Base-by-base conservation (phyloP, 306 rosid genomes). In the Medicago lupulina region DNA sequence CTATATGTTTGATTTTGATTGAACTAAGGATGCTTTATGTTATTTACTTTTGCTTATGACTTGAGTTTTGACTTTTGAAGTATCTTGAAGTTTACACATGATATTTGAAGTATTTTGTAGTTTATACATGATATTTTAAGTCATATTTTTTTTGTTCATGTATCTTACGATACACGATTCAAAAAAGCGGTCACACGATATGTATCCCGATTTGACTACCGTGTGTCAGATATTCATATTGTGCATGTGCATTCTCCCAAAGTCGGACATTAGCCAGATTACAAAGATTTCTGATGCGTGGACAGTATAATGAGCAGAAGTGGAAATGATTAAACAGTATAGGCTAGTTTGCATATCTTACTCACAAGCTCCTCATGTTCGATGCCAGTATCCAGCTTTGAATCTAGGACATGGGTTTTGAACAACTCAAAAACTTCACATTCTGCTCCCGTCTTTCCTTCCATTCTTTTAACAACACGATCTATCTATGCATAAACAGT, bases 281-380 rank as follows among this genome's bases (percentile, higher is more conserved):
- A 67, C 14, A 21, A 67, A 14, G 63, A 67, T 23, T 71, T 34
- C 39, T 15, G 11, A 43, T 61, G 53, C 46, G 79, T 76, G 19
- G 55, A 71, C 69, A 70, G 70, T 51, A 43, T 10, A 76, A 58
- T 73, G 51, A 79, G 64, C 49, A 76, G 67, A 80, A 21, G 53
- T 41, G 21, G 49, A 76, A 77, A 71, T 39, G 65, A 78, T 16
- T 65, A 74, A 71, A 74, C 41, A 47, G 43, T 51, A 40, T 61
- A 61, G 46, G 73, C 21, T 53, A 55, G 80, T 71, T 66, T 78
- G 76, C 38, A 67, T 47, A 82, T 80, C 76, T 76, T 79, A 87
- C 98, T 92, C 87, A 96, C 99, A 89, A 96, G 99, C 82, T 95
- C 92, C 64, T 84, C 86, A 79, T 90, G 97, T 69, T 79, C 96